A percentile compares a stretch with the other conserved stretches of the same genome.
Evolutionary conservation across 768 basidiomycete genomes (phyloP).

Genomic region (Suillus placidus): DNA sequence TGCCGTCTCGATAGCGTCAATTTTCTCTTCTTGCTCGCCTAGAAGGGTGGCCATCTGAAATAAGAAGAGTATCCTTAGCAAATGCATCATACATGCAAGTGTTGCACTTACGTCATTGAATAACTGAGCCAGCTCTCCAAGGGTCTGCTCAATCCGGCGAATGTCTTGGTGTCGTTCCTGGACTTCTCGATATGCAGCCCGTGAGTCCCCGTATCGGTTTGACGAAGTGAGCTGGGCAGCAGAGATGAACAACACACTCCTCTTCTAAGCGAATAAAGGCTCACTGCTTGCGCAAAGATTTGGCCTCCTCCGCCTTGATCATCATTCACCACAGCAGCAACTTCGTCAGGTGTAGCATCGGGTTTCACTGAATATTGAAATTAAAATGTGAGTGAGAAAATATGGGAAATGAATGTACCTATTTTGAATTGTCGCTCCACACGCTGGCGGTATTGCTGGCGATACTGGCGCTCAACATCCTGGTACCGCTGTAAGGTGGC

Average conservation of each 20-base stretch:
- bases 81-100: conserved; percentile 7
- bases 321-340: conserved; percentile 68
- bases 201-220: conserved; percentile 81
- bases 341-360: conserved; percentile 80
- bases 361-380: conserved; percentile 65
- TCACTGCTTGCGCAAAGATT: conserved; percentile 78
- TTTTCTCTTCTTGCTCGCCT: conserved; percentile 77
- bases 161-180: conserved; percentile 89
- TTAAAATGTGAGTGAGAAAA: neutral
- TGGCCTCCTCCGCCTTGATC: conserved; percentile 58
- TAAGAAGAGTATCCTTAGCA: conserved; percentile 9
- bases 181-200: conserved; percentile 83
- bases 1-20: conserved; percentile 63
- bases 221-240: conserved; percentile 63
- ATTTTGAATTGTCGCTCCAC: conserved; percentile 80
- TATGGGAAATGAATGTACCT: conserved; percentile 42
- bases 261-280: conserved; percentile 7
- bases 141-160: conserved; percentile 79
- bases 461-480: conserved; percentile 70
- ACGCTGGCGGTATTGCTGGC: conserved; percentile 63
- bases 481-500: conserved; percentile 82
- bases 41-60: conserved; percentile 76
- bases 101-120: conserved; percentile 70
- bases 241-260: neutral
- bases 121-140: conserved; percentile 86